Evolutionary conservation across 768 basidiomycete species (phyloP), one percentile per base, ranked within the genome.

Genomic region (Termitomyces titanicus): DNA sequence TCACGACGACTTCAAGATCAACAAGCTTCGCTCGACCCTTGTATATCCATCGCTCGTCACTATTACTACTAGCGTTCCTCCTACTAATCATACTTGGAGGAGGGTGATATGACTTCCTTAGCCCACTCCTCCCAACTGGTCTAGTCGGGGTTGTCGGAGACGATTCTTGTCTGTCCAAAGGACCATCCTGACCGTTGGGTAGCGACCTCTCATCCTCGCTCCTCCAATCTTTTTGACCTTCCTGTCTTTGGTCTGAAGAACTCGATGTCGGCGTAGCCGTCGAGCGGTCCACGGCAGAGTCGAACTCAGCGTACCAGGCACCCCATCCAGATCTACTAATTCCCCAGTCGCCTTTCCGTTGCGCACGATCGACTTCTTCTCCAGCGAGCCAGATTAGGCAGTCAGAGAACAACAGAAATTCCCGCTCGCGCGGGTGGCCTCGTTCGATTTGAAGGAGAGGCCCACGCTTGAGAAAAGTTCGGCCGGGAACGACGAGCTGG

Each of bases 381-480:
- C 70, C 74, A 17, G 83, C 81, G 20, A 93, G 75, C 89, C 90
- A 92, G 34, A 94, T 63, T 33, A 95, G 69, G 60, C 84, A 85
- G 69, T 95, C 93, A 13, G 86, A 88, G 66, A 94, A 91, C 0
- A 95, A 77, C 10, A 94, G 72, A 65, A 94, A 89, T 59, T 89
- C 86, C 34, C 86, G 78, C 55, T 82, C 78, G 48, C 80, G 67
- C 13, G 81, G 75, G 42, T 70, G 67, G 3, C 76, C 78, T 24
- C 73, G 69, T 64, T 83, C 83, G 47, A 79, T 68, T 63, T 87
- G 84, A 15, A 84, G 64, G 5, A 92, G 74, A 1, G 77, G 61
- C 0, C 86, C 88, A 12, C 89, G 82, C 54, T 84, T 86, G 43
- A 96, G 68, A 40, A 95, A 79, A 0, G 75, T 79, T n/a, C 94